These are phyloP conservation scores for Rhizophlyctis rosea DNA, from an alignment of 192 early-diverging fungal genomes.

Conservation along the genomic window DNA sequence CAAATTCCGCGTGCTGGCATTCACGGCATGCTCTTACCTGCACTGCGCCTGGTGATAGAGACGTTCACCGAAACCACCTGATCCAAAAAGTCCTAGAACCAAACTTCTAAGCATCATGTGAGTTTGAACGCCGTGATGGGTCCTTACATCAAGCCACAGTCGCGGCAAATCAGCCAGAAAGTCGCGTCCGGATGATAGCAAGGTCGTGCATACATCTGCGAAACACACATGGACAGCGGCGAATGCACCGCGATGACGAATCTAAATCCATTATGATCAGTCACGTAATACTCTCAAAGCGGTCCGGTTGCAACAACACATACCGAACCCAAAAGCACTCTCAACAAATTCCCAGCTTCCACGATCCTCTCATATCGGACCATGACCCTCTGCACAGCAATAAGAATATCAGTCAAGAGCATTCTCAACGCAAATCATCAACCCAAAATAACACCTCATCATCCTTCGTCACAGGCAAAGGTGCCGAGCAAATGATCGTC, in stretches of 20 bases:
- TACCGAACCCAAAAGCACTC: slow-evolving; percentile 54
- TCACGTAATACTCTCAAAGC: neutral
- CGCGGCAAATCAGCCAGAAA: slow-evolving; percentile 54
- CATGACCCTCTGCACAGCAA: neutral
- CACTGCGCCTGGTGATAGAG: slow-evolving; percentile 89
- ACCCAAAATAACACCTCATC: neutral
- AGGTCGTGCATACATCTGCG: slow-evolving; percentile 62
- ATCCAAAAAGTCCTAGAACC: slow-evolving; percentile 59
- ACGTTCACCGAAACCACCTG: slow-evolving; percentile 68
- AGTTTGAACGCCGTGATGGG: neutral
- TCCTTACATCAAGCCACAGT: slow-evolving; percentile 68
- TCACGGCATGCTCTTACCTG: too few relatives aligned
- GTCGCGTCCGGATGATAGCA: slow-evolving; percentile 55
- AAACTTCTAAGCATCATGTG: neutral
- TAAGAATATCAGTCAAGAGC: neutral
- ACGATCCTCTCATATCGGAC: slow-evolving; percentile 32
- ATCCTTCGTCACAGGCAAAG: slow-evolving; percentile 28
- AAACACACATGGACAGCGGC: slow-evolving; percentile 82
- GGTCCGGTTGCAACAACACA: neutral
- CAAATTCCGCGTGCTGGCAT: too few relatives aligned
- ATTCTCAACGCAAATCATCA: too few relatives aligned
- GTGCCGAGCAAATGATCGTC: slow-evolving; percentile 45
- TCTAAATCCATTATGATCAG: slow-evolving; percentile 25
- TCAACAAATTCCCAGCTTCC: slow-evolving; percentile 43
- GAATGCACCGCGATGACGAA: slow-evolving; percentile 92